phyloP scores from a whole-genome alignment of 768 basidiomycete genomes.

The Mycena latifolia region DNA sequence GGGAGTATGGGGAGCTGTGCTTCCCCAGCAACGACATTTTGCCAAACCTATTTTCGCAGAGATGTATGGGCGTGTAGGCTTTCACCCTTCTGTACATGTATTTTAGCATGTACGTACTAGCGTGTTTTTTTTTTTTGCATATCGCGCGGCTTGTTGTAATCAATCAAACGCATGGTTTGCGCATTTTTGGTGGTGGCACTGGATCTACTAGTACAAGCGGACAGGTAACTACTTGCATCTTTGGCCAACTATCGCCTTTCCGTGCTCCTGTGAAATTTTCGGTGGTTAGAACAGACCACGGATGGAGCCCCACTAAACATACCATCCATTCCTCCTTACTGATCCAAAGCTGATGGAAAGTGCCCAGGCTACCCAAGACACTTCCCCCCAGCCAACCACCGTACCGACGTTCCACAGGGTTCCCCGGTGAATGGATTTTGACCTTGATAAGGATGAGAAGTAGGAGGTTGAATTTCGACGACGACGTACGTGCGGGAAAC shows the following conservation, averaged over 20 bases:
- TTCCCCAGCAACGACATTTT: constrained; percentile 20
- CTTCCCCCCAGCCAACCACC: constrained; percentile 97
- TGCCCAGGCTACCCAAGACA: constrained; percentile 94
- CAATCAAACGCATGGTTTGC: constrained; percentile 11
- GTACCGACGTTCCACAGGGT: constrained; percentile 89
- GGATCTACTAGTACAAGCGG: constrained; percentile 31
- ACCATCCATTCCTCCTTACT: constrained; percentile 95
- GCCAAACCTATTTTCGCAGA: constrained; percentile 20
- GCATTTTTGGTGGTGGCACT: constrained; percentile 7
- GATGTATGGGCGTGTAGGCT: constrained; percentile 29
- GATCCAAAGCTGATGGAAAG: constrained; percentile 98
- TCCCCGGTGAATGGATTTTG: constrained; percentile 94
- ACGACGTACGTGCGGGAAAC: constrained; percentile 81
- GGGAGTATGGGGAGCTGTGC: constrained; percentile 22
- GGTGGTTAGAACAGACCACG: not conserved
- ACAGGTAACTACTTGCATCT: constrained; percentile 75
- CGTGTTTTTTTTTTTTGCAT: constrained; percentile 21
- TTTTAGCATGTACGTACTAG: constrained; percentile 28
- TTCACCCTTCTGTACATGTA: constrained; percentile 27
- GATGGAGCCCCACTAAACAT: constrained; percentile 38
- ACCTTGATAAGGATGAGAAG: constrained; percentile 60
- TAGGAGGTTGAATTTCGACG: not conserved
- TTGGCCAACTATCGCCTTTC: constrained; percentile 84
- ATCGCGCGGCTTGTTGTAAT: constrained; percentile 29
- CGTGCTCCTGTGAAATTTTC: constrained; percentile 74